Evolutionary conservation across 1,284 basidiomycete species (phyloP).

Genomic region (Ceratobasidium sp.): DNA sequence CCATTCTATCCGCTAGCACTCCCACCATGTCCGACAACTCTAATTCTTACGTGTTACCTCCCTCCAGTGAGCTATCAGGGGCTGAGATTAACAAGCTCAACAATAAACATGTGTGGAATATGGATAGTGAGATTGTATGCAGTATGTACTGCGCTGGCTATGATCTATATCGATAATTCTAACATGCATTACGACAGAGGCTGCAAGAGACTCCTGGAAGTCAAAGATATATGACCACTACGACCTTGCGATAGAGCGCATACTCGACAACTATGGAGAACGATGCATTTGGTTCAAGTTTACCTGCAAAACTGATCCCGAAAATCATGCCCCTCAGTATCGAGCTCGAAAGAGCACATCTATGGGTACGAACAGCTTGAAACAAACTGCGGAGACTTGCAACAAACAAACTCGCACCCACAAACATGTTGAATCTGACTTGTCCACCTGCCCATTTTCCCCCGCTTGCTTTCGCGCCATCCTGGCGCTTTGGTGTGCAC

Average conservation of each 20-base stretch:
- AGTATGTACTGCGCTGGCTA: not conserved
- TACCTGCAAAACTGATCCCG: constrained; percentile 28
- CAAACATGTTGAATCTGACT: too few relatives aligned
- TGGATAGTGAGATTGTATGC: constrained; percentile 15
- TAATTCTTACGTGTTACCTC: too few relatives aligned
- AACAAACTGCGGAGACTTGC: not conserved
- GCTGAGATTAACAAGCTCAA: constrained; percentile 27
- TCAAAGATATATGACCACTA: constrained; percentile 20
- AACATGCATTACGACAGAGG: not conserved
- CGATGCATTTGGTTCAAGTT: constrained; percentile 11
- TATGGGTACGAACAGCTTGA: constrained; percentile 1
- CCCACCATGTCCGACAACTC: not conserved
- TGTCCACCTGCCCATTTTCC: not conserved
- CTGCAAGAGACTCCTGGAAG: not conserved
- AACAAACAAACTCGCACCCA: not conserved
- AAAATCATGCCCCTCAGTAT: constrained; percentile 15
- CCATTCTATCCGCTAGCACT: too few relatives aligned
- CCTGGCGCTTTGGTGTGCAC: constrained; percentile 12
- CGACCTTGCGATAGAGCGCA: not conserved
- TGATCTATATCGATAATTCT: not conserved
- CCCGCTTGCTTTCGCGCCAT: constrained; percentile 2
- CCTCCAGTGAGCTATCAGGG: not conserved
- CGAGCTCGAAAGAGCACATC: constrained; percentile 10
- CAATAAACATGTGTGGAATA: not conserved
- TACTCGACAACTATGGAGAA: not conserved